phyloP scores from a whole-genome alignment of 495 filamentous ascomycete species.

The Usnea hakonensis region DNA sequence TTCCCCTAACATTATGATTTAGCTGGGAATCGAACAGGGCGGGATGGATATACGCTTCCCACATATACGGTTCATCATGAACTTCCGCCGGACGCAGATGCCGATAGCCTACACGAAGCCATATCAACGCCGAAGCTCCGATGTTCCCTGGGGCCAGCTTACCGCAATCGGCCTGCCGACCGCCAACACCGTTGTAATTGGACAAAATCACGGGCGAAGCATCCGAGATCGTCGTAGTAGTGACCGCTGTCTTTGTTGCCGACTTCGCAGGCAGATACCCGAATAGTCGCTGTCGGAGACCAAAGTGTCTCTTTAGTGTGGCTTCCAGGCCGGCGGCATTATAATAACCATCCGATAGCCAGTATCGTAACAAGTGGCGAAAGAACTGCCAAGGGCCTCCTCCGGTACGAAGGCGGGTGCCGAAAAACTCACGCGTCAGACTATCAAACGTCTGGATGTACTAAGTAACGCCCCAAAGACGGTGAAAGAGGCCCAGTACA shows the following conservation, averaged over 20 bases:
- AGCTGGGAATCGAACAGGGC: too few species aligned
- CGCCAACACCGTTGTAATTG: constrained; percentile 8
- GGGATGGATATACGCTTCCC: constrained; percentile 23
- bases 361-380: neutral
- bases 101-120: constrained; percentile 17
- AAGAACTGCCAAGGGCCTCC: neutral
- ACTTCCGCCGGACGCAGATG: constrained; percentile 13
- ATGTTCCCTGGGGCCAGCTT: neutral
- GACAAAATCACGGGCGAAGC: constrained; percentile 2
- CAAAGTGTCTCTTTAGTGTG: neutral
- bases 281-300: neutral
- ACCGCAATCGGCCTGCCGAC: neutral
- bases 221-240: neutral
- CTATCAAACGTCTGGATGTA: neutral
- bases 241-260: neutral
- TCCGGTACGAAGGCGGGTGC: neutral
- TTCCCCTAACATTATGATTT: constrained; percentile 15
- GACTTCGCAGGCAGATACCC: neutral
- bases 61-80: constrained; percentile 18
- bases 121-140: neutral
- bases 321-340: neutral
- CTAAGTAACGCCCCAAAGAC: neutral
- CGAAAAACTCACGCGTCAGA: neutral
- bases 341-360: neutral
- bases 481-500: neutral